A percentile compares a stretch with the other conserved stretches of the same genome.
Conservation (phyloP, 2,329 filamentous ascomycete genomes). For the Ophiobolus disseminans region DNA sequence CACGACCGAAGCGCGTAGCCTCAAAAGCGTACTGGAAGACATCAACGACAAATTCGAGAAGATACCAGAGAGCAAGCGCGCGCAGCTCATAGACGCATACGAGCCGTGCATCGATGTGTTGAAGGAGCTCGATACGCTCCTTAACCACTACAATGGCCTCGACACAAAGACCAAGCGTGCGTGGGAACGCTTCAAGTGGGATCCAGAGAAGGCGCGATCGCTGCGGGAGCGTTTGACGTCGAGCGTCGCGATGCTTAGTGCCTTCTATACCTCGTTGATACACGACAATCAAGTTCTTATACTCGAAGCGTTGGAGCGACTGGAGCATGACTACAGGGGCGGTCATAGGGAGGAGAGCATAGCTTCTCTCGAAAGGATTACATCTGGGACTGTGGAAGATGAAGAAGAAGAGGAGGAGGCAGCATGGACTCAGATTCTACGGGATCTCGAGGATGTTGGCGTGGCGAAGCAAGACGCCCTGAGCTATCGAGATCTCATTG, state of each 20-base stretch:
- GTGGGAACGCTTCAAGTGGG: conserved; percentile 42
- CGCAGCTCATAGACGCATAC: conserved; percentile 31
- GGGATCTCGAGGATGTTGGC: conserved; percentile 42
- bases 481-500: conserved; percentile 35
- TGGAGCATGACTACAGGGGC: conserved; percentile 38
- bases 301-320: conserved; percentile 36
- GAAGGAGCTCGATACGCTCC: conserved; percentile 31
- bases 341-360: conserved; percentile 41
- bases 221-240: conserved; percentile 33
- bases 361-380: conserved; percentile 31
- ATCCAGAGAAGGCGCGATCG: conserved; percentile 27
- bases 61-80: conserved; percentile 26
- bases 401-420: conserved; percentile 31
- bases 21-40: conserved; percentile 37
- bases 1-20: conserved; percentile 31
- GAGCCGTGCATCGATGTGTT: conserved; percentile 35
- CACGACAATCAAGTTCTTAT: conserved; percentile 39
- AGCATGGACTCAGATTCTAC: conserved; percentile 41
- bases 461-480: conserved; percentile 30
- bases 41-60: conserved; percentile 37
- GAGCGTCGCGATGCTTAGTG: conserved; percentile 33
- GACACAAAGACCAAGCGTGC: conserved; percentile 38
- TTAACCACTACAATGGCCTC: conserved; percentile 38
- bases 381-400: conserved; percentile 12
- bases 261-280: conserved; percentile 37